Base-by-base conservation (phyloP, 371 early-diverging fungal species). In the Dinochytrium kinnereticum region DNA sequence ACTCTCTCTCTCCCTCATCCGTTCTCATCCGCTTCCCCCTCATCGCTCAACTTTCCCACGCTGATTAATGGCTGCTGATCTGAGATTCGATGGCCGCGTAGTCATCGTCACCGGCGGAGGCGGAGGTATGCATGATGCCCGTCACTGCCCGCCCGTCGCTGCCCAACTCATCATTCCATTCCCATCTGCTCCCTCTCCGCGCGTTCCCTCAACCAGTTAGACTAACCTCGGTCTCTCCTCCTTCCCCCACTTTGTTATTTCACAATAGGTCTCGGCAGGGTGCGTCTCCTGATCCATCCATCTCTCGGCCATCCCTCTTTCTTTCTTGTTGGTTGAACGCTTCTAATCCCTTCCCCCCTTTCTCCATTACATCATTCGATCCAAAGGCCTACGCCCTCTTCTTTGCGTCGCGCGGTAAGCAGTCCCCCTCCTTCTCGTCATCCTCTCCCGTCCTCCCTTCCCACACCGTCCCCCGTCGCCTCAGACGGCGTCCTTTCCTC, bases 41-140 rank as follows among this genome's bases (percentile, higher is more conserved):
- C 49, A 44, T 44, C 49, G 21, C 49, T 44, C 21, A 10, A 10
- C 49, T 13, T 21, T 13, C 10, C 49, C 49, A 44, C 49, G 21
- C 49, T 44, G 21, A 44, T 26, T 28, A 55, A 55, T 24, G 7
- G 28, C 28, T 13, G 10, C 61, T 24, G 34, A 61, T 5, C 77
- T 87, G 17, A 77, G 85, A 26, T 98, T 94, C 78, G 95, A 98
- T 79, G 89, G 89, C 80, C 90, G 93, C 72, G 98, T 98, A 21
- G 98, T 92, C 53, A 90, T 98, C 76, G 91, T 99, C 70, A 98
- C 99, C 61, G 99, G 99, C 61, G 98, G 98, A 70, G 99, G 99
- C 72, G 98, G 98, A 77, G 95, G 95, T 92, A 80, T 76, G 81
- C 64, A 3, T n/a, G n/a, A n/a, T n/a, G n/a, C n/a, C n/a, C n/a